Conservation (phyloP, 768 basidiomycete species). For the Lactarius trivialis region DNA sequence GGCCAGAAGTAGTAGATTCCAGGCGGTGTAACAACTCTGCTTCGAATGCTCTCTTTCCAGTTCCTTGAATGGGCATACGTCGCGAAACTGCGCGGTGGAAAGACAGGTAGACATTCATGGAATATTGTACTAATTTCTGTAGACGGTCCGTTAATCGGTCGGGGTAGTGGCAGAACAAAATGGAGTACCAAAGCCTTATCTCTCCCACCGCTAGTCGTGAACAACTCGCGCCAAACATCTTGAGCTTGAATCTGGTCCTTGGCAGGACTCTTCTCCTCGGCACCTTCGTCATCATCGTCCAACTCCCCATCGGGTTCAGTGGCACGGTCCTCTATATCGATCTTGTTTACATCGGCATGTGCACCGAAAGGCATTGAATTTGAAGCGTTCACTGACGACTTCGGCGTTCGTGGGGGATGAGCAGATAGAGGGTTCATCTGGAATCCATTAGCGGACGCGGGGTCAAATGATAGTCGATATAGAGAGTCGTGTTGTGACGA, state of each 20-base stretch:
- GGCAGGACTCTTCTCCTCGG: slow-evolving; percentile 24
- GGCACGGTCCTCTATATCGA: slow-evolving; percentile 27
- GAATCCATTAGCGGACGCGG: slow-evolving; percentile 40
- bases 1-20: slow-evolving; percentile 52
- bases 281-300: slow-evolving; percentile 32
- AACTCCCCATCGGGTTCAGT: slow-evolving; percentile 27
- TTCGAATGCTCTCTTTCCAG: slow-evolving; percentile 47
- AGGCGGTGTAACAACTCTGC: slow-evolving; percentile 52
- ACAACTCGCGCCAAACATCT: slow-evolving; percentile 76
- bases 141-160: slow-evolving; percentile 2
- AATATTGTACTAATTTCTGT: slow-evolving; percentile 85
- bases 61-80: slow-evolving; percentile 42
- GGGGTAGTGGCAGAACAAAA: neutral
- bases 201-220: slow-evolving; percentile 69
- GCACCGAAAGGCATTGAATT: slow-evolving; percentile 24
- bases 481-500: slow-evolving; percentile 46
- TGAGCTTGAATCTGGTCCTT: slow-evolving; percentile 47
- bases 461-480: slow-evolving; percentile 48
- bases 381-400: slow-evolving; percentile 38
- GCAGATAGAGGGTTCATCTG: slow-evolving; percentile 78
- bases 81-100: slow-evolving; percentile 53
- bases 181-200: slow-evolving; percentile 78
- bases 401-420: slow-evolving; percentile 73
- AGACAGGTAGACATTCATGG: slow-evolving; percentile 64
- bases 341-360: slow-evolving; percentile 38